Evolutionary conservation across 2,329 filamentous ascomycete genomes (phyloP), one percentile per base, ranked within the genome.

Genomic region (Coniochaeta pulveracea): DNA sequence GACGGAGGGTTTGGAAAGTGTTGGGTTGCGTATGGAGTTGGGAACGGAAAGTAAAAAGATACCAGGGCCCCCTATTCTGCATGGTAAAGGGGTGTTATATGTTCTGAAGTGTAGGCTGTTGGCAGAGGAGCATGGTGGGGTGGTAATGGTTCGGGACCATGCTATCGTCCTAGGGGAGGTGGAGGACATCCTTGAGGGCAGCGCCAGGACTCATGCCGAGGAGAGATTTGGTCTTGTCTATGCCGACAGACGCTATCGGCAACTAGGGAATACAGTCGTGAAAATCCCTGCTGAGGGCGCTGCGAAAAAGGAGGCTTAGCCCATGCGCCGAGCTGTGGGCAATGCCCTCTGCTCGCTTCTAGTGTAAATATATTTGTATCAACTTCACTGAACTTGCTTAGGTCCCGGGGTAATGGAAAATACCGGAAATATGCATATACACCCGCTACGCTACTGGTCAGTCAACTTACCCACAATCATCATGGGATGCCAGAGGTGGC

Each of bases 91-190:
- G 14, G 63, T 77, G n/a, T 43, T 68, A 44, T 65, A 64, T 42
- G 62, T 66, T 8, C 35, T 69, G 25, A 46, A 52, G 39, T 69
- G 64, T 33, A 49, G 41, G 38, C 43, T 70, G 11, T 34, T 67
- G 10, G 47, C 49, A 10, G 61, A 56, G 26, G 51, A 59, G 0
- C 37, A 46, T 6, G 42, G 41, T 4, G 66, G 66, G 1, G 41
- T 71, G 10, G 44, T 70, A n/a, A 51, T 46, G 26, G 64, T 71
- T 7, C 50, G 62, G 26, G 67, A 71, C 36, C 66, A 70, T 49
- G 60, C 67, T 8, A 61, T 71, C 39, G 64, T 70, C 5, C 53
- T 69, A 2, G 67, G 62, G 4, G 64, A 71, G 47, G 65, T 71
- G 27, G 37, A 61, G 23, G 62, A 63, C 34, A 63, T 69, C 35